Evolutionary conservation across 75 land plant genomes (phyloP).

Genomic region (Sequoiadendron giganteum): DNA sequence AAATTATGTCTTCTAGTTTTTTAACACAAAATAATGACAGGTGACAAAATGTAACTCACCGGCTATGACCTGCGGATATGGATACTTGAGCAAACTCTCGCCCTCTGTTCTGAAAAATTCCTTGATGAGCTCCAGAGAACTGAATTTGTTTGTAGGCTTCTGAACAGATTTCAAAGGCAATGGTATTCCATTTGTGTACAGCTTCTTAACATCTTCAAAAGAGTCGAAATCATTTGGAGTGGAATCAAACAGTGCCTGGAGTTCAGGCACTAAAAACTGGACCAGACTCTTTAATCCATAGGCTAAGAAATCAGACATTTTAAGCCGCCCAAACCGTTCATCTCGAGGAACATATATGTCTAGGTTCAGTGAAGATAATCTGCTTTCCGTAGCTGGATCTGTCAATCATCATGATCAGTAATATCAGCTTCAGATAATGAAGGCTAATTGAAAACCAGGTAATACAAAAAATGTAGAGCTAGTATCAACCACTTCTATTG

Average conservation of each 20-base stretch:
- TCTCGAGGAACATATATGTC: conserved; percentile 29
- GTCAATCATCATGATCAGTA: neutral
- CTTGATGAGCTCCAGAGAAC: conserved; percentile 43
- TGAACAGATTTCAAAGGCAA: neutral
- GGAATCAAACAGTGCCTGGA: neutral
- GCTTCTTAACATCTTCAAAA: conserved; percentile 21
- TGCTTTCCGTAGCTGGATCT: conserved; percentile 24
- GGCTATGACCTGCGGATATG: conserved; percentile 34
- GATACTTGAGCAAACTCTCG: conserved; percentile 23
- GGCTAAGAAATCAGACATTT: conserved; percentile 20
- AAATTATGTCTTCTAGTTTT: neutral
- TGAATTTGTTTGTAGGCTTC: neutral
- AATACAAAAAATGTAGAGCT: neutral
- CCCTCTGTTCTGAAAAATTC: conserved; percentile 32
- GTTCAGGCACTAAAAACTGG: neutral
- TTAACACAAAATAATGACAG: neutral
- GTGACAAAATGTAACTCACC: conserved; percentile 1
- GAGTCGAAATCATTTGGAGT: conserved; percentile 7
- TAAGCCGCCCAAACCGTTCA: conserved; percentile 25
- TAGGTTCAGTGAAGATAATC: conserved; percentile 1
- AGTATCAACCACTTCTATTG: conserved; percentile 26
- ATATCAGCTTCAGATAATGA: neutral
- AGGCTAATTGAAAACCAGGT: neutral
- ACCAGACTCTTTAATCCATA: conserved; percentile 15
- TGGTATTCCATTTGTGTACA: conserved; percentile 15